A percentile compares a stretch with the other conserved stretches of the same genome.
Conservation (phyloP, 2,329 filamentous ascomycete species). For the Pleoardoris graminearum region DNA sequence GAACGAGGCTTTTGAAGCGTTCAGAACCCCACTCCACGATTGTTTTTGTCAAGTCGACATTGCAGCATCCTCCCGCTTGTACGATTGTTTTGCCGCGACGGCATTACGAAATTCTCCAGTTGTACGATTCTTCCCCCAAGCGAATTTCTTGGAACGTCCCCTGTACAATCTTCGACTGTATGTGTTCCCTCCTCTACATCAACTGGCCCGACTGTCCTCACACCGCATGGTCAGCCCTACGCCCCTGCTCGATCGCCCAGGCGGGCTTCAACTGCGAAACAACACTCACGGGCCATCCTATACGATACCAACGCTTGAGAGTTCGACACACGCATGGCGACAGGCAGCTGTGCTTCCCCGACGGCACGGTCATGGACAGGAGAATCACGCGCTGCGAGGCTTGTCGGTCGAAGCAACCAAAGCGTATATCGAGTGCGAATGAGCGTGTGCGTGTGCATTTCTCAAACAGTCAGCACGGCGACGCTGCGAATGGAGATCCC, state of each 20-base stretch:
- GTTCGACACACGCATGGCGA: not conserved
- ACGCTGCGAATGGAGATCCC: too few relatives aligned
- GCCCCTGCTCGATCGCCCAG: not conserved
- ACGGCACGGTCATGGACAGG: not conserved
- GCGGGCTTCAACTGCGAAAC: not conserved
- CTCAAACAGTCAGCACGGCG: too few relatives aligned
- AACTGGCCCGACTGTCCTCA: constrained; percentile 1
- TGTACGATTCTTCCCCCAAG: too few relatives aligned
- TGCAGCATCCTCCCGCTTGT: too few relatives aligned
- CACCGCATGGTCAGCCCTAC: not conserved
- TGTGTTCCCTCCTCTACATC: not conserved
- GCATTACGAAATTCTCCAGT: too few relatives aligned
- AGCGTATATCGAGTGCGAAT: not conserved
- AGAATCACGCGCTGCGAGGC: not conserved
- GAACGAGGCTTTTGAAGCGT: too few relatives aligned
- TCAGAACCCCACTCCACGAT: not conserved
- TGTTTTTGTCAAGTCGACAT: too few relatives aligned
- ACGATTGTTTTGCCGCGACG: too few relatives aligned
- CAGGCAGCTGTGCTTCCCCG: not conserved
- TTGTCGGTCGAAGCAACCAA: not conserved
- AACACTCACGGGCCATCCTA: not conserved
- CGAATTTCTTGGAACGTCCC: too few relatives aligned
- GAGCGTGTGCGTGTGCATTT: not conserved
- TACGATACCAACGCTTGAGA: not conserved
- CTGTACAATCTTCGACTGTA: not conserved